phyloP scores from a whole-genome alignment of 2,329 filamentous ascomycete genomes.

The Dissoconium aciculare region DNA sequence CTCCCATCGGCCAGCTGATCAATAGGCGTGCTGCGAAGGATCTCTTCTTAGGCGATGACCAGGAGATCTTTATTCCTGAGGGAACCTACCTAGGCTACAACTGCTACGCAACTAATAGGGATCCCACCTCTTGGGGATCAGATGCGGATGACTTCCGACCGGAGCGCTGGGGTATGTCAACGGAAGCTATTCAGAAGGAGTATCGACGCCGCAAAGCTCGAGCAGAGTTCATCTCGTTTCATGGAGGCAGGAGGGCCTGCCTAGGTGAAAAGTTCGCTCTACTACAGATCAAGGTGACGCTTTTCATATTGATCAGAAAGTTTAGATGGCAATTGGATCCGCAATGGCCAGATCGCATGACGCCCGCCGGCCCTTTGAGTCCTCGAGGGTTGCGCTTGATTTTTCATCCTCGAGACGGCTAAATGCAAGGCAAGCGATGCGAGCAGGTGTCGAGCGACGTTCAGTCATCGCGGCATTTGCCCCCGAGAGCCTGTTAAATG shows the following conservation, averaged over 20 bases:
- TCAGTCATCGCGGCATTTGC: too few species aligned
- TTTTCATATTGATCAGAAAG: constrained; percentile 1
- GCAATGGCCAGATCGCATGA: constrained; percentile 2
- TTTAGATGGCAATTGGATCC: constrained; percentile 3
- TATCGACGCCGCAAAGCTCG: constrained; percentile 2
- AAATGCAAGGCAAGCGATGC: too few species aligned
- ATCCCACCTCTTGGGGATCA: constrained; percentile 3
- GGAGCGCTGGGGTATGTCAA: constrained; percentile 1
- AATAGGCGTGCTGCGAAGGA: constrained; percentile 2
- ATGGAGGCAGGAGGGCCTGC: constrained; percentile 3
- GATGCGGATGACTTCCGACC: constrained; percentile 4
- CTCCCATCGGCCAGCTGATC: constrained; percentile 5
- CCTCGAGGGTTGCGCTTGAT: not conserved
- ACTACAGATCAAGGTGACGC: constrained; percentile 4
- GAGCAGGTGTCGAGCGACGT: too few species aligned
- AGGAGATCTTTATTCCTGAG: constrained; percentile 1
- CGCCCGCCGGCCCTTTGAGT: constrained; percentile 3
- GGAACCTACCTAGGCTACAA: constrained; percentile 5
- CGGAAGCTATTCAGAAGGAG: not conserved
- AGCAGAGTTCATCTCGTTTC: constrained; percentile 4
- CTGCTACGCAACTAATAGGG: constrained; percentile 3
- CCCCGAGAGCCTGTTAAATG: too few species aligned
- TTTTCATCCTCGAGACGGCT: too few species aligned
- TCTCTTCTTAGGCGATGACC: constrained; percentile 1
- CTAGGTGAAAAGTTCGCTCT: constrained; percentile 3